Conservation (phyloP, 331 rosid genomes). For the Telfairia occidentalis region DNA sequence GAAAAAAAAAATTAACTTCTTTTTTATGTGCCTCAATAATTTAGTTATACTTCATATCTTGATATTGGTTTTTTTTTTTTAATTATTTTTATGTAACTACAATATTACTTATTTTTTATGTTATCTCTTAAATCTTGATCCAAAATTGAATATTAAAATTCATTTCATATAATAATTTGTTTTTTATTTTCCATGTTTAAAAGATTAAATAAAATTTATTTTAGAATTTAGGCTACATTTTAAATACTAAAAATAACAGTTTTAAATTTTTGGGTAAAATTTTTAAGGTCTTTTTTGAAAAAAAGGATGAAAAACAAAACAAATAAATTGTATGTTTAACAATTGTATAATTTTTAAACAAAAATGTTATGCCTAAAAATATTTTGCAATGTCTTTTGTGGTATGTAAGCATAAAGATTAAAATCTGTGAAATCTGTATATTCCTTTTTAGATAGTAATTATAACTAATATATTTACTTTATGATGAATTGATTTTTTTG, state of each 20-base stretch:
- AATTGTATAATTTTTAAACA: not conserved
- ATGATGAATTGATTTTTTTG: not conserved
- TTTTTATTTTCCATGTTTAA: too few relatives aligned
- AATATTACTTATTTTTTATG: not conserved
- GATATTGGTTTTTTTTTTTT: not conserved
- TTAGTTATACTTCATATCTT: not conserved
- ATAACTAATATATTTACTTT: not conserved
- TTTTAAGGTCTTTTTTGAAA: not conserved
- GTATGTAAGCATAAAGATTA: not conserved
- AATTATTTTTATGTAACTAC: not conserved
- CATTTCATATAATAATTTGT: too few relatives aligned
- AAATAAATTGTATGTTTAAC: not conserved
- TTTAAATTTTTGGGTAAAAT: not conserved
- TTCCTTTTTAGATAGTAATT: not conserved
- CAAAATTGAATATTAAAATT: too few relatives aligned
- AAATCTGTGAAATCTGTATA: not conserved
- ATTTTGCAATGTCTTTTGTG: not conserved
- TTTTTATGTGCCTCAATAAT: not conserved
- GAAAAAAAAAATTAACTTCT: too few relatives aligned
- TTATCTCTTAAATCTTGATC: not conserved
- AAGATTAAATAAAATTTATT: too few relatives aligned
- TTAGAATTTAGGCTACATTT: too few relatives aligned
- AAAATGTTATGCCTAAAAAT: not conserved
- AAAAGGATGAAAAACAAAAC: not conserved
- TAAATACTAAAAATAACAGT: too few relatives aligned